phyloP scores from a whole-genome alignment of 306 rosid species.

The Cucurbita pepo region DNA sequence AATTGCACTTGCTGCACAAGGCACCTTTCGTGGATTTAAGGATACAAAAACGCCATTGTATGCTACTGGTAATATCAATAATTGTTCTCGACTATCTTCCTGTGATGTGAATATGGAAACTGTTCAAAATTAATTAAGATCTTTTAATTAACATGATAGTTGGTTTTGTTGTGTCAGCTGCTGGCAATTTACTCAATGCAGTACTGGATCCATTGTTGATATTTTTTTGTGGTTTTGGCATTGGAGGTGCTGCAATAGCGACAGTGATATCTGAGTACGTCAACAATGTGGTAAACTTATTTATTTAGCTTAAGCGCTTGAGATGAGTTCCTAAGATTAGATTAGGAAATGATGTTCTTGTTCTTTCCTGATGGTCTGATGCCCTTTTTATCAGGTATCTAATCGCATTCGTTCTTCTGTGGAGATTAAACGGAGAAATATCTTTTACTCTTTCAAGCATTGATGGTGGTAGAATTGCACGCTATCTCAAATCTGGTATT shows the following conservation, averaged over 20 bases:
- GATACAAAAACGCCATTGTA: conserved; percentile 84
- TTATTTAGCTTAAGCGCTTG: conserved; percentile 17
- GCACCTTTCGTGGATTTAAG: conserved; percentile 84
- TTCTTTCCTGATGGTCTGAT: conserved; percentile 14
- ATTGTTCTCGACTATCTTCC: neutral
- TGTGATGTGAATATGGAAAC: neutral
- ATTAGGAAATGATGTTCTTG: conserved; percentile 4
- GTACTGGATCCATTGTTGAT: conserved; percentile 60
- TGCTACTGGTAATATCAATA: conserved; percentile 47
- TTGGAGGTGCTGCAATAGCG: conserved; percentile 77
- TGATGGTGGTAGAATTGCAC: conserved; percentile 42
- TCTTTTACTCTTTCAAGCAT: conserved; percentile 39
- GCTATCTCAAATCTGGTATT: conserved; percentile 81
- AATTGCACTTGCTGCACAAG: conserved; percentile 89
- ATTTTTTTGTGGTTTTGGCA: conserved; percentile 48
- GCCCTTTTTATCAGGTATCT: conserved; percentile 45
- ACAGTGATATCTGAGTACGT: conserved; percentile 92
- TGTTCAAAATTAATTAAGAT: neutral
- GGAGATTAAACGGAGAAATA: conserved; percentile 60
- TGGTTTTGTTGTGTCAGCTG: conserved; percentile 32
- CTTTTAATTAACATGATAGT: neutral
- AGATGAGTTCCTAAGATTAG: conserved; percentile 11
- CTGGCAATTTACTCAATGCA: conserved; percentile 64
- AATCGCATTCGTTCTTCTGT: conserved; percentile 62
- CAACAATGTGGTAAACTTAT: conserved; percentile 72